Evolutionary conservation across 2,329 filamentous ascomycete species (phyloP), one percentile per base, ranked within the genome.

Genomic region (Pezicula rhizophila): DNA sequence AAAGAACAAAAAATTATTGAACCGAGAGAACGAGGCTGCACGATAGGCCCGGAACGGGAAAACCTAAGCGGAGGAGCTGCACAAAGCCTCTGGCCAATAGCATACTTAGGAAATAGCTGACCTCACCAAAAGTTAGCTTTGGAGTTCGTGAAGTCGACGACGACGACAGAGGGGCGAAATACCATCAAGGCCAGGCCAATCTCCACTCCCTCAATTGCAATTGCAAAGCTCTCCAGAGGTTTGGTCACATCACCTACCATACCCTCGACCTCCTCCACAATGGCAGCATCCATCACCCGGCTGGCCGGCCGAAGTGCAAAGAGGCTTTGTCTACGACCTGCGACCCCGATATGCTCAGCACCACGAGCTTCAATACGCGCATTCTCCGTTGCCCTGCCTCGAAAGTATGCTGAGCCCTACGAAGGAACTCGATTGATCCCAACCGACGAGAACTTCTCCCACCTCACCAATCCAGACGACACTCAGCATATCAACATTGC

Each of bases 271-370:
- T 46, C 51, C 48, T 62, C 55, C 66, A 73, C 69, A 71, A 90
- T 90, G 86, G 78, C 85, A 69, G 78, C 84, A 69, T 77, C 82
- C 62, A 74, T 90, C 66, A 81, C 81, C 71, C 82, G 87, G 70
- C 77, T 90, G 66, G 84, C 84, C 69, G 78, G 82, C 76, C 79
- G 77, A 70, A 77, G 80, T 68, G 83, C 83, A 70, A 84, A 80
- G 72, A 82, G 84, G 62, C 72, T 86, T 61, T 82, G 77, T 66
- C 70, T 82, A 59, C 75, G 70, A 62, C 58, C 63, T 41, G 50
- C 60, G 34, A 47, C 59, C 26, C 51, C 67, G 64, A 62, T 64
- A 63, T 59, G 60, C 61, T 55, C 64, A 51, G 58, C 54, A 42
- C 47, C 59, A 47, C 56, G 62, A 58, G 60, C 67, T 59, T 61